Percentiles rank a stretch among this genome's conserved stretches.
Evolutionary conservation across 2,329 filamentous ascomycete genomes (phyloP).

Genomic region (Phyllosticta ampelicida): DNA sequence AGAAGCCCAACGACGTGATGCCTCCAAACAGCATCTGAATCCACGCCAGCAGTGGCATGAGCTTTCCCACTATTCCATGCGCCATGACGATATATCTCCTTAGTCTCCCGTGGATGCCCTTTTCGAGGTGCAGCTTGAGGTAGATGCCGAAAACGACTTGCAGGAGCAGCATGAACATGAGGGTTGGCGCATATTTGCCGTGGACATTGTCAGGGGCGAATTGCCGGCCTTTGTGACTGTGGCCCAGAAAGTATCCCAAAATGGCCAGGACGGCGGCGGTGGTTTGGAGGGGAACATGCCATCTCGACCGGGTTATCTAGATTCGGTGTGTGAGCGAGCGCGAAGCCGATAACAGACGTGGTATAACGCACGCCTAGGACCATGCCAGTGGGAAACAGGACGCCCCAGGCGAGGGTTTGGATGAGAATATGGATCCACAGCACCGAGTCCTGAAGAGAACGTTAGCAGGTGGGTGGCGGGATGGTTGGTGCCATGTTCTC

Average conservation of each 20-base stretch:
- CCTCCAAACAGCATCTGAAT: conserved; percentile 92
- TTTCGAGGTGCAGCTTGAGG: conserved; percentile 78
- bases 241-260: conserved; percentile 81
- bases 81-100: conserved; percentile 58
- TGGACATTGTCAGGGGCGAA: conserved; percentile 70
- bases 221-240: conserved; percentile 78
- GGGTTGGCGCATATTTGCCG: conserved; percentile 62
- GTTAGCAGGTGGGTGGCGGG: conserved; percentile 13
- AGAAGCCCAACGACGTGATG: conserved; percentile 86
- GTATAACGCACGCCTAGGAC: conserved; percentile 65
- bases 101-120: conserved; percentile 69
- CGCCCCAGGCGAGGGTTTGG: conserved; percentile 76
- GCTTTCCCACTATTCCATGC: conserved; percentile 76
- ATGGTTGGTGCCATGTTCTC: conserved; percentile 1
- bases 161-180: conserved; percentile 67
- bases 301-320: conserved; percentile 78
- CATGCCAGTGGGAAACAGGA: conserved; percentile 92
- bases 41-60: conserved; percentile 80
- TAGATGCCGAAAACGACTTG: conserved; percentile 79
- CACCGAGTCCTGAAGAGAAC: conserved; percentile 51
- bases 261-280: conserved; percentile 65
- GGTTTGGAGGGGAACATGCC: conserved; percentile 85
- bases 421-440: conserved; percentile 92
- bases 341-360: neutral
- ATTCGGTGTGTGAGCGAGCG: conserved; percentile 7